A percentile compares a stretch with the other conserved stretches of the same genome.
Conservation (phyloP, 2,329 filamentous ascomycete genomes). For the Phialocephala subalpina region DNA sequence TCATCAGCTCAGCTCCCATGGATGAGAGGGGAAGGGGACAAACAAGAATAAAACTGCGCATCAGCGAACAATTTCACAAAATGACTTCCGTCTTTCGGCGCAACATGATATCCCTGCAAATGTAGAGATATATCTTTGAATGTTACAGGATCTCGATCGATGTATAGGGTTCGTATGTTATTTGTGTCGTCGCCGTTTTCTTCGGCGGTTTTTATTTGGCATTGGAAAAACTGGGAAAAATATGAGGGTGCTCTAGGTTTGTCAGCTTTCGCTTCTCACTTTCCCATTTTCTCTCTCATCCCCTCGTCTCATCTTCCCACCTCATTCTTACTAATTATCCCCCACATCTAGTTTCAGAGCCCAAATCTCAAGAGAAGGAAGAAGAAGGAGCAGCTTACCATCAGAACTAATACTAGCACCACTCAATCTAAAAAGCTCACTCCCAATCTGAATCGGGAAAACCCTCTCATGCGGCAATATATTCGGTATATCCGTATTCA, state of each 20-base stretch:
- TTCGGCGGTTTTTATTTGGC: conserved; percentile 74
- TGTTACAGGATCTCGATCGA: conserved; percentile 89
- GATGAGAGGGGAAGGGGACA: conserved; percentile 40
- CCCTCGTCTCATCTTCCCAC: not conserved
- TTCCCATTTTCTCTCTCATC: not conserved
- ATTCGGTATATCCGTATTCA: conserved; percentile 45
- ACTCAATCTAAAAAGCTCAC: conserved; percentile 72
- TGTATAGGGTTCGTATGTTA: conserved; percentile 82
- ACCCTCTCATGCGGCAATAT: conserved; percentile 52
- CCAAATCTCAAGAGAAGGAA: not conserved
- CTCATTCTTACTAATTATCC: no score
- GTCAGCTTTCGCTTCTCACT: conserved; percentile 49
- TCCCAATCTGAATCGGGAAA: conserved; percentile 75
- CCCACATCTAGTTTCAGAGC: not conserved
- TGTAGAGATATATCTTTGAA: conserved; percentile 91
- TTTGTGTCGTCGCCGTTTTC: conserved; percentile 50
- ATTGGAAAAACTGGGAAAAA: conserved; percentile 92
- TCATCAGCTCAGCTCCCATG: conserved; percentile 21
- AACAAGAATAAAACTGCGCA: conserved; percentile 91
- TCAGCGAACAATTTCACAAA: conserved; percentile 95
- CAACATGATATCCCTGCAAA: conserved; percentile 90
- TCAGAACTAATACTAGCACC: conserved; percentile 76
- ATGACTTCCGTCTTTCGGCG: conserved; percentile 81
- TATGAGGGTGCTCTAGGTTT: conserved; percentile 85
- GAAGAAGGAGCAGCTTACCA: conserved; percentile 58